Base-by-base conservation (phyloP, 768 basidiomycete genomes). In the Lactarius quietus region DNA sequence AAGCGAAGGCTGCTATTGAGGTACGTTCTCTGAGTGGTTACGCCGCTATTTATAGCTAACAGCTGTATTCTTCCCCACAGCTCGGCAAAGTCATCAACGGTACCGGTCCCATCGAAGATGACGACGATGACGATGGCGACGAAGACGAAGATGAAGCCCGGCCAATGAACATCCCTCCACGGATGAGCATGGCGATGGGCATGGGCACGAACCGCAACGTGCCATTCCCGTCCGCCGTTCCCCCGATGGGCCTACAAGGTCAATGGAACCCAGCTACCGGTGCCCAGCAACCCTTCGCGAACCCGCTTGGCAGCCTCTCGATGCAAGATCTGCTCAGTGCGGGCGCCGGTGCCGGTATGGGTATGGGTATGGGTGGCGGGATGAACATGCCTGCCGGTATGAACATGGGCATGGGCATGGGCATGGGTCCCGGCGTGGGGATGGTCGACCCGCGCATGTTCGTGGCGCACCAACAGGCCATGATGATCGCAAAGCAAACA, bases 41-140 rank as follows among this genome's bases (percentile, higher is more conserved):
- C 9, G 38, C 28, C 9, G 9, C 14, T 54, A 3, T 9, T 41
- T 23, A 23, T 29, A 29, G 14, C 52, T 23, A 35, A 62, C 36
- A 0, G 52, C 38, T 57, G 23, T 18, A 5, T 36, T 64, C 68
- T 62, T 20, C 39, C 57, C 26, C 45, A 54, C 71, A 93, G 93
- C 85, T 93, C 43, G 92, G 93, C n/a, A 91, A 92, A 67, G 88
- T 92, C 55, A 85, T 93, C 71, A 92, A 94, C 72, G 90, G 92
- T 7, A 85, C 80, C 38, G 86, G 85, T 20, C 87, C 89, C 3
- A 73, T 86, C 48, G 76, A 84, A 2, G 74, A 78, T 56, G 73
- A 77, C 8, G 76, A 84, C 6, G 74, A 78, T 54, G 73, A 77
- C 9, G 54, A 61, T 17, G 59, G 56, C 10, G 35, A 76, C 18